phyloP scores from a whole-genome alignment of 805 yeast genomes.

The Jamesozyma lodderae region DNA sequence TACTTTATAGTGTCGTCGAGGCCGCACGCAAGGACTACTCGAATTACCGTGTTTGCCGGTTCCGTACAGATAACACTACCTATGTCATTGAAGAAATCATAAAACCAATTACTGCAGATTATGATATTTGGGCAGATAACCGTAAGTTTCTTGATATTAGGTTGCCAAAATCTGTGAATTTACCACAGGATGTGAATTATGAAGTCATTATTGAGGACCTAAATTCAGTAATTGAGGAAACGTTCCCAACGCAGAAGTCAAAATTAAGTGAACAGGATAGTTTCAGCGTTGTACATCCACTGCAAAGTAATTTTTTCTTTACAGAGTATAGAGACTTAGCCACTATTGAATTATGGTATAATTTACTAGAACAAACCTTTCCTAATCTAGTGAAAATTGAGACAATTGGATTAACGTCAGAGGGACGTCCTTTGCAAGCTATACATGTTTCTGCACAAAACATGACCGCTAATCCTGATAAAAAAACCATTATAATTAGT shows the following conservation, averaged over 20 bases:
- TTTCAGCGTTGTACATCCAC: neutral
- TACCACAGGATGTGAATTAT: slow-evolving; percentile 16
- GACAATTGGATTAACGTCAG: slow-evolving; percentile 65
- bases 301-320: slow-evolving; percentile 47
- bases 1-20: no score
- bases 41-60: slow-evolving; percentile 20
- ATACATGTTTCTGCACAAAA: slow-evolving; percentile 50
- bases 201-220: slow-evolving; percentile 46
- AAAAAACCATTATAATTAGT: slow-evolving; percentile 62
- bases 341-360: slow-evolving; percentile 67
- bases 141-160: slow-evolving; percentile 41
- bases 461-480: slow-evolving; percentile 32
- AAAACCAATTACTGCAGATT: slow-evolving; percentile 12
- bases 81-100: slow-evolving; percentile 8
- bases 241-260: slow-evolving; percentile 34
- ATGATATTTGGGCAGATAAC: slow-evolving; percentile 44
- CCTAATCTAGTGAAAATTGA: slow-evolving; percentile 58
- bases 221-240: slow-evolving; percentile 46
- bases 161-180: slow-evolving; percentile 10
- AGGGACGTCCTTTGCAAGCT: slow-evolving; percentile 62
- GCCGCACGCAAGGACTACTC: slow-evolving; percentile 16
- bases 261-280: slow-evolving; percentile 4
- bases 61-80: slow-evolving; percentile 6
- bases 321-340: slow-evolving; percentile 57
- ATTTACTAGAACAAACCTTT: slow-evolving; percentile 47